Evolutionary conservation across 2,329 filamentous ascomycete genomes (phyloP).

Genomic region (Fusarium brevicatenulatum): DNA sequence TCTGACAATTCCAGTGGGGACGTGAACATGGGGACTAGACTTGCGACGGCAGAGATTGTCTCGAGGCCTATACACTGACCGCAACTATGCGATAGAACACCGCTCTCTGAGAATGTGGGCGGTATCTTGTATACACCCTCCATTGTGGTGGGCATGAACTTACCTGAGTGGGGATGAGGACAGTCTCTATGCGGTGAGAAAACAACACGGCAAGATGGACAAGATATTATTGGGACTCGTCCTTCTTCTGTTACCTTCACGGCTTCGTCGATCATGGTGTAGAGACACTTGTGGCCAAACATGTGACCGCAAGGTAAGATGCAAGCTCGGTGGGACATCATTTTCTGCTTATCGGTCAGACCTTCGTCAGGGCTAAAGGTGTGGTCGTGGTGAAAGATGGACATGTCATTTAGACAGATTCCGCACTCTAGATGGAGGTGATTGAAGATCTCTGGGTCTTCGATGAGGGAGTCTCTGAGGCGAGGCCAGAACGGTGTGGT

Average conservation of each 20-base stretch:
- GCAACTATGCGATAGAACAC: slow-evolving; percentile 1
- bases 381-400: slow-evolving; percentile 19
- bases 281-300: slow-evolving; percentile 23
- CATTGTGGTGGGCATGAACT: slow-evolving; percentile 8
- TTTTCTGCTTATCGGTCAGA: background rate
- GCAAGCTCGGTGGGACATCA: slow-evolving; percentile 10
- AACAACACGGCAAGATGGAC: slow-evolving; percentile 7
- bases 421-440: slow-evolving; percentile 11
- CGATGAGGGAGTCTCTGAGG: slow-evolving; percentile 18
- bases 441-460: background rate
- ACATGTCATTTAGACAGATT: slow-evolving; percentile 23
- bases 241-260: background rate
- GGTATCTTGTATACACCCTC: background rate
- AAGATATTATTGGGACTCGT: background rate
- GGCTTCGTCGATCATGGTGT: background rate
- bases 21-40: background rate
- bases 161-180: background rate
- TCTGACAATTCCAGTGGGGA: background rate
- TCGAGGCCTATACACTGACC: slow-evolving; percentile 7
- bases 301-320: slow-evolving; percentile 36
- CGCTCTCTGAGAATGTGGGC: background rate
- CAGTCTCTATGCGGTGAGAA: slow-evolving; percentile 4
- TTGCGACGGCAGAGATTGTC: background rate
- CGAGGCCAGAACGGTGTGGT: slow-evolving; percentile 8
- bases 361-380: background rate